A percentile compares a stretch with the other conserved stretches of the same genome.
Evolutionary conservation across 176 grass and related monocot genomes (phyloP).

Genomic region (Paspalum vaginatum): DNA sequence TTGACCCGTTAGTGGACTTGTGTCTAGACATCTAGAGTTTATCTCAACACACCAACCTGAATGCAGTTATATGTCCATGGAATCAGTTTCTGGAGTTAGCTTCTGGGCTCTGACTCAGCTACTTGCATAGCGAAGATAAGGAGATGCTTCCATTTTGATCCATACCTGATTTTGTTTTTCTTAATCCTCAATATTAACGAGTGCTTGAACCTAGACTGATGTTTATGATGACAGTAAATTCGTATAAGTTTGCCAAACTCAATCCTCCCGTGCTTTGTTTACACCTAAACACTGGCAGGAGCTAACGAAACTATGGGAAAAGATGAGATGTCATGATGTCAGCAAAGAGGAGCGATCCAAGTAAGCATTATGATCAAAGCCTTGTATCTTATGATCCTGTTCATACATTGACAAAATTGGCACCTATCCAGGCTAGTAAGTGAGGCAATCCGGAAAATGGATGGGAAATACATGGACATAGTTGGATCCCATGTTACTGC

Average conservation of each 20-base stretch:
- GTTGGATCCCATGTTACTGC: constrained; percentile 77
- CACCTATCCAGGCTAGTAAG: constrained; percentile 69
- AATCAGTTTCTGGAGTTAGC: neutral
- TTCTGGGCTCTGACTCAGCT: neutral
- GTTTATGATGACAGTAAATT: neutral
- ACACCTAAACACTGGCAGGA: constrained; percentile 54
- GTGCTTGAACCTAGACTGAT: neutral
- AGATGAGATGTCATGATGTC: constrained; percentile 74
- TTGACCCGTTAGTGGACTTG: neutral
- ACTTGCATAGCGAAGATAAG: neutral
- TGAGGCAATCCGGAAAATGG: constrained; percentile 73
- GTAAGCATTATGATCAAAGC: constrained; percentile 43
- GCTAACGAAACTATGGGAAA: constrained; percentile 85
- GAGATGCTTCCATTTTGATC: no score
- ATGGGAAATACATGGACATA: constrained; percentile 84
- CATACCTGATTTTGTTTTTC: neutral
- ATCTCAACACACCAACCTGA: neutral
- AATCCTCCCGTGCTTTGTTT: neutral
- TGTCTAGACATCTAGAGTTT: neutral
- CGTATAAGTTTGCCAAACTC: neutral
- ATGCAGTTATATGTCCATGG: neutral
- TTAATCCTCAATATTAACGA: neutral
- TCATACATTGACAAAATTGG: constrained; percentile 11
- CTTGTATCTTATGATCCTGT: neutral
- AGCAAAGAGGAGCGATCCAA: constrained; percentile 77